Evolutionary conservation across 139 green algal genomes (phyloP).

Genomic region (Trebouxia sp.): DNA sequence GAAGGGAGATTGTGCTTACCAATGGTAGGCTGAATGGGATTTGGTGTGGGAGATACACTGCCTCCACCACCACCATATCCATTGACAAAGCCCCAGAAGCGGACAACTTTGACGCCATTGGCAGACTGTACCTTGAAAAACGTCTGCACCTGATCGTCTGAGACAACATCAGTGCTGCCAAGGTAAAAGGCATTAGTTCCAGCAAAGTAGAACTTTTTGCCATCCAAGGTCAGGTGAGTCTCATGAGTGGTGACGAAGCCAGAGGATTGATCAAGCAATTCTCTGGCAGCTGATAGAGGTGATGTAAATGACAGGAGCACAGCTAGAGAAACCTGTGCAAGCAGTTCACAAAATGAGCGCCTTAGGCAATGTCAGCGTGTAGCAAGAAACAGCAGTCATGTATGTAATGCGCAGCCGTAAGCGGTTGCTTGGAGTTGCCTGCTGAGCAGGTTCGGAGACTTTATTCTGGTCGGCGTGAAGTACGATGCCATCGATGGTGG

Average conservation of each 20-base stretch:
- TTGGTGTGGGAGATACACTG: background rate
- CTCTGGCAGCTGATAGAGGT: background rate
- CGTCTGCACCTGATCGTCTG: slow-evolving; percentile 1
- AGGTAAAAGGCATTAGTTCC: slow-evolving; percentile 10
- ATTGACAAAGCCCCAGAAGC: slow-evolving; percentile 17
- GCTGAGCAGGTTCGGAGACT: slow-evolving; percentile 2
- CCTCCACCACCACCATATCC: slow-evolving; percentile 17
- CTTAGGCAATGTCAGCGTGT: background rate
- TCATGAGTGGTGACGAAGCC: background rate
- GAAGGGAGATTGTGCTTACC: background rate
- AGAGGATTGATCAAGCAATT: background rate
- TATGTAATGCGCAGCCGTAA: background rate
- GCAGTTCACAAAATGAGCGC: background rate
- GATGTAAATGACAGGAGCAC: background rate
- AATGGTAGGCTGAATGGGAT: background rate
- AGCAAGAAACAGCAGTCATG: background rate
- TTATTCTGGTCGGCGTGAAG: slow-evolving; percentile 22
- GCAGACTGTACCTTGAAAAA: slow-evolving; percentile 2
- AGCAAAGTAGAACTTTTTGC: slow-evolving; percentile 19
- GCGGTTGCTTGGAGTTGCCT: background rate
- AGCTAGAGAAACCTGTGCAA: background rate
- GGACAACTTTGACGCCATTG: slow-evolving; percentile 10
- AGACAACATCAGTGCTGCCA: background rate
- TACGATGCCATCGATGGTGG: background rate
- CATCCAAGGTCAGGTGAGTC: background rate